A percentile compares a stretch with the other conserved stretches of the same genome.
Conservation (phyloP, 805 yeast genomes). For the Candida anglica region DNA sequence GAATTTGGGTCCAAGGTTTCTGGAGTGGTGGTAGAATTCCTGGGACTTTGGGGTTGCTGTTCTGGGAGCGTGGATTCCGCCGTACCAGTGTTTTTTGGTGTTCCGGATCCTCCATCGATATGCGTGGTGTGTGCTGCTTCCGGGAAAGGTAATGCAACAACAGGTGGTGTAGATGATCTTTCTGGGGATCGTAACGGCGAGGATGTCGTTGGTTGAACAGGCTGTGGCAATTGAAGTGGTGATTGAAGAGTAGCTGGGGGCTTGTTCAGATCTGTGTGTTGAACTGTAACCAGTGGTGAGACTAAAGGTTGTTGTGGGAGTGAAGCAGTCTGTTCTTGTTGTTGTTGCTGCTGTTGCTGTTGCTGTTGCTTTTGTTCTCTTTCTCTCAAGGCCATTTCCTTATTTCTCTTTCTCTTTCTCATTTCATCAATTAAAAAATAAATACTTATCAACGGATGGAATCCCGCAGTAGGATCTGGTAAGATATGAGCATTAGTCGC, state of each 20-base stretch:
- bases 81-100: no score
- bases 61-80: conserved; percentile 17
- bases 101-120: no score
- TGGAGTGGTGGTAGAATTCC: conserved; percentile 11
- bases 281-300: conserved; percentile 6
- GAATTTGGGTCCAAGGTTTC: conserved; percentile 34
- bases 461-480: conserved; percentile 81
- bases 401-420: conserved; percentile 62
- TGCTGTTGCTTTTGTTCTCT: conserved; percentile 17
- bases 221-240: not conserved
- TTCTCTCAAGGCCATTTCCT: conserved; percentile 39
- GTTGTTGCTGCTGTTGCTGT: conserved; percentile 15
- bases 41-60: conserved; percentile 26
- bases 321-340: conserved; percentile 6
- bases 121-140: conserved; percentile 42
- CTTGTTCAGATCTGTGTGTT: conserved; percentile 2
- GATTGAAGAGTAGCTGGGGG: conserved; percentile 16
- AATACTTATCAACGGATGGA: conserved; percentile 83
- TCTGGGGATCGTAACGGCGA: no score
- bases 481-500: conserved; percentile 31
- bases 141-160: conserved; percentile 13
- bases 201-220: conserved; percentile 6
- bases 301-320: conserved; percentile 8
- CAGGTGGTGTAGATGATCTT: not conserved
- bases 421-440: conserved; percentile 86